Base-by-base conservation (phyloP, 1,139 yeast species). In the Suhomyces bolitotheri region DNA sequence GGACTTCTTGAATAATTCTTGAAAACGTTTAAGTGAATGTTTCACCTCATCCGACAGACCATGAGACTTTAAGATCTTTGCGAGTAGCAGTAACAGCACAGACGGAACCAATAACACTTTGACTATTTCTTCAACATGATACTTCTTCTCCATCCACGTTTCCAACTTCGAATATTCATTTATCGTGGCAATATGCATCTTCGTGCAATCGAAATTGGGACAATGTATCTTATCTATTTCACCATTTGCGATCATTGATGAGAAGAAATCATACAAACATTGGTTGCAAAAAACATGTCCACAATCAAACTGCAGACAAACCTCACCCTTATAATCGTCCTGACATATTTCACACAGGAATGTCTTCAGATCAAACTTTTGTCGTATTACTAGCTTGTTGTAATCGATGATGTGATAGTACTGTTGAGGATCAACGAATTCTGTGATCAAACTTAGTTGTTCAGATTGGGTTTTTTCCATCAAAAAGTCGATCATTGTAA, bases 281-380 rank as follows among this genome's bases (percentile, higher is more conserved):
- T 41, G 38, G 25, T 62, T 64, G 49, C 89, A 82, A 41, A 79
- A 76, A 1, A 64, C 62, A 49, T 82, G 88, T 3, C 57, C 58
- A 46, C 85, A 78, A 0, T 64, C 65, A 31, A 81, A 61, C 38
- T 56, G 44, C 6, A 70, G 62, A 50, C 78, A 71, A 2, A 51
- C 43, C 1, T 36, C 33, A 2, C 90, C 89, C 43, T 73, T 74
- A 36, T 60, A 60, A 26, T 63, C 68, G 23, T 64, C 69, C 47
- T 78, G 80, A 47, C 89, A 82, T 2, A 82, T 80, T 13, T 73
- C 77, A 51, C 89, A 82, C 2, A 60, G 49, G 46, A 70, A 79
- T 2, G 81, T 66, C 21, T 55, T 52, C 9, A 45, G 38, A 5
- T 66, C 47, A 46, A 76, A 75, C 12, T 61, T 58, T 1, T 53